Evolutionary conservation across 805 yeast species (phyloP).

Genomic region (Kodamaea neixiangensis): DNA sequence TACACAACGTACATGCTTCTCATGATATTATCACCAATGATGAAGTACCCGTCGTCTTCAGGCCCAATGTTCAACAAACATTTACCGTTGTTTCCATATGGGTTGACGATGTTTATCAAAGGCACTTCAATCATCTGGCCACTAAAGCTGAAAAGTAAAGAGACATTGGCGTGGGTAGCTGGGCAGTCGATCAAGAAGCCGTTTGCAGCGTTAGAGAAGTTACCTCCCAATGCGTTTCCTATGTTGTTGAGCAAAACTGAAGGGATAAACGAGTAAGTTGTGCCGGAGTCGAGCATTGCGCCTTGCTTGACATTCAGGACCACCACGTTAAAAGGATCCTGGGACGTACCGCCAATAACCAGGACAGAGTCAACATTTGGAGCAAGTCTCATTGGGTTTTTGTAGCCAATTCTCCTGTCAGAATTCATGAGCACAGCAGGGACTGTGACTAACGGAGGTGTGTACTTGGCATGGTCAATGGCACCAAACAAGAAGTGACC

Average conservation of each 20-base stretch:
- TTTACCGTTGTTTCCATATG: not conserved
- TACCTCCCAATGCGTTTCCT: slow-evolving; percentile 1
- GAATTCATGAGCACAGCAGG: slow-evolving; percentile 27
- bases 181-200: slow-evolving; percentile 7
- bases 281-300: slow-evolving; percentile 12
- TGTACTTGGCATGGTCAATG: slow-evolving; percentile 20
- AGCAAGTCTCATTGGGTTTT: not conserved
- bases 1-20: slow-evolving; percentile 53
- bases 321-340: slow-evolving; percentile 4
- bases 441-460: slow-evolving; percentile 9
- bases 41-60: not conserved
- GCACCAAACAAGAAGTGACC: slow-evolving; percentile 24
- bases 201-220: not conserved
- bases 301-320: slow-evolving; percentile 2
- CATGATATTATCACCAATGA: slow-evolving; percentile 51
- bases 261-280: slow-evolving; percentile 8
- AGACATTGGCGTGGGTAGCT: slow-evolving; percentile 5
- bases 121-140: slow-evolving; percentile 9
- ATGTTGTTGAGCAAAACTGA: not conserved
- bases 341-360: not conserved
- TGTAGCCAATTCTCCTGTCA: not conserved
- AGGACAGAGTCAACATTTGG: slow-evolving; percentile 1
- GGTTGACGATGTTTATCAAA: slow-evolving; percentile 6
- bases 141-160: slow-evolving; percentile 8
- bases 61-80: slow-evolving; percentile 22